A percentile compares a stretch with the other conserved stretches of the same genome.
phyloP scores from a whole-genome alignment of 257 asterid genomes.

The Anisodus acutangulus region DNA sequence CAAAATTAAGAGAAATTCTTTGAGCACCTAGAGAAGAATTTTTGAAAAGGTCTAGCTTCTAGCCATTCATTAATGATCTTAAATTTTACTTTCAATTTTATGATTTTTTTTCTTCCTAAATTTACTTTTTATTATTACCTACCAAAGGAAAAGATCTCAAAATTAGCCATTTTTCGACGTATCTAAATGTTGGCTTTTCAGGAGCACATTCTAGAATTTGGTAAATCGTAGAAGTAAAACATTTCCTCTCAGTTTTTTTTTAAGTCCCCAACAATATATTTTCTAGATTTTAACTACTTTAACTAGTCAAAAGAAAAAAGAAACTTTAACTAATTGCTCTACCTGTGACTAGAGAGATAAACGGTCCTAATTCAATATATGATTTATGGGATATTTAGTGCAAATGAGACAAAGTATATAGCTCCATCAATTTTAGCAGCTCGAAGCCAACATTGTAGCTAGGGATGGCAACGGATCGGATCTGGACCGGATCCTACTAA shows the following conservation, averaged over 20 bases:
- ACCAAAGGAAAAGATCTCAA: not conserved
- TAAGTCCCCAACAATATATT: not conserved
- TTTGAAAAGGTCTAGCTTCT: not conserved
- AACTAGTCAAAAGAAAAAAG: not conserved
- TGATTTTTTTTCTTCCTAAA: not conserved
- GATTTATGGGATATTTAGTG: not conserved
- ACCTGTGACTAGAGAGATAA: not conserved
- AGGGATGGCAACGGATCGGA: too few relatives aligned
- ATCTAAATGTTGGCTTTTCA: slow-evolving; percentile 6
- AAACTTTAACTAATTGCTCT: slow-evolving; percentile 6
- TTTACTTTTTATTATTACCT: not conserved
- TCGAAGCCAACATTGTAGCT: too few relatives aligned
- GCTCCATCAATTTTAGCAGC: not conserved
- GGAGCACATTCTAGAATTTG: not conserved
- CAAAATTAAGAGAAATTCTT: too few relatives aligned
- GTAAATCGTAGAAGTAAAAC: not conserved
- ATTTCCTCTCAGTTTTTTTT: not conserved
- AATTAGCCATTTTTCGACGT: not conserved
- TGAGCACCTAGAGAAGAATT: not conserved
- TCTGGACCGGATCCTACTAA: too few relatives aligned
- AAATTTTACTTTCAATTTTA: too few relatives aligned
- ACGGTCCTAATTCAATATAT: not conserved
- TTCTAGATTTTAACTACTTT: slow-evolving; percentile 17
- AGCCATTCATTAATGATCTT: not conserved
- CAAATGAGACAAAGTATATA: not conserved